Evolutionary conservation across 768 basidiomycete genomes (phyloP).

Genomic region (Lyophyllum atratum): DNA sequence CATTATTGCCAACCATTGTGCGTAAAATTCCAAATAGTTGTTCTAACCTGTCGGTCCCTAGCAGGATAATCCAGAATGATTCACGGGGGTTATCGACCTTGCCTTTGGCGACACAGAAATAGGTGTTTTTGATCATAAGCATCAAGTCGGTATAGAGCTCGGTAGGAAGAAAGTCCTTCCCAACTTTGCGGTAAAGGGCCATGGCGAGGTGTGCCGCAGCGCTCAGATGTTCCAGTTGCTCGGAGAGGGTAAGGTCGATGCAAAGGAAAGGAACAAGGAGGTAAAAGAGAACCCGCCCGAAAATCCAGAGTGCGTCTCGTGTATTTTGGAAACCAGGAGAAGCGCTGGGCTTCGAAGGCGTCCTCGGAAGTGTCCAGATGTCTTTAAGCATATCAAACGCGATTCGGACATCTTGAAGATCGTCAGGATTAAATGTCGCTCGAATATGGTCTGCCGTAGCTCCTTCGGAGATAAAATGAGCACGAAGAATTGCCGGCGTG

Average conservation of each 20-base stretch:
- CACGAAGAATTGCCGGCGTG: slow-evolving; percentile 20
- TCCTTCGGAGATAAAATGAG: slow-evolving; percentile 20
- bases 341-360: neutral
- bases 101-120: slow-evolving; percentile 38
- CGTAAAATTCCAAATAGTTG: slow-evolving; percentile 34
- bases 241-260: slow-evolving; percentile 26
- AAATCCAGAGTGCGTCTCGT: slow-evolving; percentile 21
- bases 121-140: slow-evolving; percentile 40
- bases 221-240: slow-evolving; percentile 35
- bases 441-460: slow-evolving; percentile 8
- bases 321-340: slow-evolving; percentile 19
- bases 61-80: slow-evolving; percentile 33
- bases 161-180: neutral
- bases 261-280: slow-evolving; percentile 30
- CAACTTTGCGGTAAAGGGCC: neutral
- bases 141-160: slow-evolving; percentile 31
- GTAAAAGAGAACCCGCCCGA: slow-evolving; percentile 20
- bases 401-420: slow-evolving; percentile 33
- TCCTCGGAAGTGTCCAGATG: slow-evolving; percentile 27
- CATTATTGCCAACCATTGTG: slow-evolving; percentile 36
- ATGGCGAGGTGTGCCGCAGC: slow-evolving; percentile 31
- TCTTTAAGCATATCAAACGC: slow-evolving; percentile 24
- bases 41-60: slow-evolving; percentile 41
- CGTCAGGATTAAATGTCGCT: slow-evolving; percentile 27
- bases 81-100: slow-evolving; percentile 32